Percentiles rank a stretch among this genome's conserved stretches.
Evolutionary conservation across 2,329 filamentous ascomycete genomes (phyloP).

Genomic region (Ceratocystis variospora): DNA sequence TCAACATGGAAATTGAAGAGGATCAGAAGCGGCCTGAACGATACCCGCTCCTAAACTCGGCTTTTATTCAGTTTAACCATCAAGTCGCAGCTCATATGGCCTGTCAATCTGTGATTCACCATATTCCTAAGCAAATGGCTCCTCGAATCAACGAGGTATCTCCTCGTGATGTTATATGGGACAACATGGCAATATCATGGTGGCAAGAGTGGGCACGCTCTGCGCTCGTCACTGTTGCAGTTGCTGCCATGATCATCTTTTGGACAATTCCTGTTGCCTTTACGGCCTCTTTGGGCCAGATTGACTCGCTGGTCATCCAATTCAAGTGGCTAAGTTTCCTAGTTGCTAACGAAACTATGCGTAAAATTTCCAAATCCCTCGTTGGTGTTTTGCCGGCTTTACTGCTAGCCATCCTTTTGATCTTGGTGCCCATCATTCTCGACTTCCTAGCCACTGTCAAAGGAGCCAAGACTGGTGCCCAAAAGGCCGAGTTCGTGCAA

Average conservation of each 20-base stretch:
- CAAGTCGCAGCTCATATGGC: slow-evolving; percentile 98
- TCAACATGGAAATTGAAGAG: slow-evolving; percentile 83
- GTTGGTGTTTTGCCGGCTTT: slow-evolving; percentile 77
- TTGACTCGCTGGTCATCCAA: slow-evolving; percentile 52
- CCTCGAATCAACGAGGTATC: slow-evolving; percentile 88
- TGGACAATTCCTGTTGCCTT: slow-evolving; percentile 88
- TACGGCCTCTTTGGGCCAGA: slow-evolving; percentile 67
- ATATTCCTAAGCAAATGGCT: slow-evolving; percentile 84
- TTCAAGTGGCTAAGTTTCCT: slow-evolving; percentile 62
- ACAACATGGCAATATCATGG: slow-evolving; percentile 92
- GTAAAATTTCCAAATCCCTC: slow-evolving; percentile 49
- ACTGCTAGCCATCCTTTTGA: slow-evolving; percentile 61
- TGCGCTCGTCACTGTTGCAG: slow-evolving; percentile 47
- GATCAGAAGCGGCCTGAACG: slow-evolving; percentile 77
- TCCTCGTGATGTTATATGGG: slow-evolving; percentile 86
- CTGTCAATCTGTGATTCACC: slow-evolving; percentile 80
- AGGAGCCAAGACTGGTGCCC: slow-evolving; percentile 70
- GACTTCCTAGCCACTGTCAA: slow-evolving; percentile 57
- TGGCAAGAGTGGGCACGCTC: slow-evolving; percentile 75
- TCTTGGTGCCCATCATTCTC: slow-evolving; percentile 69
- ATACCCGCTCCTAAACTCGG: slow-evolving; percentile 86
- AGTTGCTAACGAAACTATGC: slow-evolving; percentile 40
- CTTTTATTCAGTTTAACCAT: slow-evolving; percentile 97
- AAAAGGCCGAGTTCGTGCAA: slow-evolving; percentile 72
- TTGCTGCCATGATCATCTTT: slow-evolving; percentile 64